Evolutionary conservation across 2,329 filamentous ascomycete species (phyloP).

Genomic region (Colletotrichum liriopes): DNA sequence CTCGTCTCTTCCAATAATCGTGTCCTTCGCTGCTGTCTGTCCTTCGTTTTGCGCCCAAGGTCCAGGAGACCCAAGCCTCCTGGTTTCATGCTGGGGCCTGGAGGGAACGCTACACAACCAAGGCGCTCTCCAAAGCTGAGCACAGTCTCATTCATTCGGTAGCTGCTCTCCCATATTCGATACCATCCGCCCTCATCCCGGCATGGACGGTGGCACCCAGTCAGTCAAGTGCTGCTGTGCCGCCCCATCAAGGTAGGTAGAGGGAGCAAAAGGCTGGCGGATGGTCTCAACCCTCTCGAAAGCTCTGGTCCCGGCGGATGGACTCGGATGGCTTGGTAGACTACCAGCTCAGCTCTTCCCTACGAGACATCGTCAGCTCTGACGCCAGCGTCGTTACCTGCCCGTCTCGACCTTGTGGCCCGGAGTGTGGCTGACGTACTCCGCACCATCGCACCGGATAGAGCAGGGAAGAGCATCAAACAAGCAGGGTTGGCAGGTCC

Average conservation of each 20-base stretch:
- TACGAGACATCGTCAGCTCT: constrained; percentile 32
- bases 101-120: neutral
- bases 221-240: constrained; percentile 18
- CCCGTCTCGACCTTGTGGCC: constrained; percentile 13
- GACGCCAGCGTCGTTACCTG: constrained; percentile 33
- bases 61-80: neutral
- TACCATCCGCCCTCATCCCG: neutral
- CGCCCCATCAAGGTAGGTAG: constrained; percentile 31
- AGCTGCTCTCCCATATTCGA: neutral
- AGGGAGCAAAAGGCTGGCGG: neutral
- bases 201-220: constrained; percentile 6
- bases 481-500: constrained; percentile 29
- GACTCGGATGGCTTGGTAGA: neutral
- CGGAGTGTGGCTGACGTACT: constrained; percentile 25
- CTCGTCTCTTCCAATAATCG: constrained; percentile 12
- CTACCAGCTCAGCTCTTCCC: neutral
- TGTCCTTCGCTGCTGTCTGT: neutral
- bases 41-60: neutral
- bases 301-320: neutral
- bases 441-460: neutral
- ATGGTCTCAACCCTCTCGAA: constrained; percentile 2
- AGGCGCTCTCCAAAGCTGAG: neutral
- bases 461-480: constrained; percentile 27
- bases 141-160: neutral
- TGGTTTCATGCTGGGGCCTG: constrained; percentile 2